Evolutionary conservation across 2,329 filamentous ascomycete species (phyloP), one percentile per base, ranked within the genome.

Genomic region (Colletotrichum siamense): DNA sequence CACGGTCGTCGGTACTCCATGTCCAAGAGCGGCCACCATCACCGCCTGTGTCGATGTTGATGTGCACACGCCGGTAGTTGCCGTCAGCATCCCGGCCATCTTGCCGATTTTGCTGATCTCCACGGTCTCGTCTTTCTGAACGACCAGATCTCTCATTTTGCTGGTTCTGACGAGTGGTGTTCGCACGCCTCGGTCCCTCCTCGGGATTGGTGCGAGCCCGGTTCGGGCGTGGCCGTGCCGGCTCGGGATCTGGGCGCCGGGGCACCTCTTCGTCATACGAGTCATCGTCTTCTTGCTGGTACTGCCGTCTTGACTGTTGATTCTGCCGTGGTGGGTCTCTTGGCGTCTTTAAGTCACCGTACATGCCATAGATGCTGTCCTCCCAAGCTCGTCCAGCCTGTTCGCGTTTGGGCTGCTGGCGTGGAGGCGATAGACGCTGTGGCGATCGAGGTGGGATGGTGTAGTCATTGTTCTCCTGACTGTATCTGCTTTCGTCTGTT

Each of bases 291-390:
- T 69, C 73, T 10, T 73, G 64, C 16, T 64, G 70, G 6, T 65
- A 28, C 26, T 59, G 57, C 13, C n/a, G 39, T 34, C 49, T 39
- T n/a, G 28, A 26, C 13, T 55, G 49, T 5, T 55, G 59, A 22
- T 63, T 70, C 12, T 36, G 73, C 8, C 69, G 63, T 6, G 69
- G 73, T n/a, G 73, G 69, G 8, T 75, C 71, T 18, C 63, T 71
- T 6, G 75, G 71, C 15, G 71, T 71, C 26, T 63, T 75, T 6
- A 75, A 8, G 13, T 77, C 75, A 8, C 71, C 71, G n/a, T 77
- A 75, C 71, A 75, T 71, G 22, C 75, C 72, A 13, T 75, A 71
- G 10, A 77, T 75, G 67, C 75, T 77, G 18, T 77, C 75, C 16
- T 77, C 75, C 65, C 66, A 75, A 13, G 44, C 59, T 28, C 62